Base-by-base conservation (phyloP, 306 rosid species). In the Quercus mongolica region DNA sequence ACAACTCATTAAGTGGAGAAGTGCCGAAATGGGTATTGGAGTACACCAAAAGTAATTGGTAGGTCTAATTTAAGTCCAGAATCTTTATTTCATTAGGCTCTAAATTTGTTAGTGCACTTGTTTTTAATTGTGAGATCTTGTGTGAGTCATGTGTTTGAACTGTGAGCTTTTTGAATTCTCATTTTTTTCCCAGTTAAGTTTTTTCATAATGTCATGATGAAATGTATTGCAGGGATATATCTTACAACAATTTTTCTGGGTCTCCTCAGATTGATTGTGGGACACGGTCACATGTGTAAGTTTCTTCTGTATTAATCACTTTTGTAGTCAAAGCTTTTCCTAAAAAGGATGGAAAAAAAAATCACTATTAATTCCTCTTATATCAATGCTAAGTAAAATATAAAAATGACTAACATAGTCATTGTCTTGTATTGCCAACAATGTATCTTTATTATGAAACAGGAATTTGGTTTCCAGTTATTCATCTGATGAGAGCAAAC, bases 231-330 rank as follows among this genome's bases (percentile, higher is more conserved):
- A 94, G 98, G 18, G 97, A 94, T 84, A 83, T 94, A 84, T 91
- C 98, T 77, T 85, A 85, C 86, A 94, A 94, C 88, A 91, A 91
- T 71, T 92, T 94, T 78, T 85, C 91, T 0, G 79, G 77, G 55
- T 62, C 88, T 68, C 44, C 80, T 56, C 28, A 74, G 2, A 0
- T 38, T 74, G 0, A 1, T 65, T 93, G 92, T 82, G 84, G 62
- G 26, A 3, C 1, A 35, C 71, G 4, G 23, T 64, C 75, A 73
- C n/a, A 76, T 61, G 89, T 91, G 97, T 93, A 88, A 91, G 97
- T 76, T 71, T 77, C 74, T 57, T 64, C 35, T n/a, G 25, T 44
- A 58, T 69, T 18, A 9, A 69, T n/a, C 25, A 62, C 74, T 73
- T 63, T 63, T 7, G 74, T 30, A 23, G 65, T 10, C 46, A 68